phyloP scores from a whole-genome alignment of 345 rosid genomes.

The Ailanthus altissimus region DNA sequence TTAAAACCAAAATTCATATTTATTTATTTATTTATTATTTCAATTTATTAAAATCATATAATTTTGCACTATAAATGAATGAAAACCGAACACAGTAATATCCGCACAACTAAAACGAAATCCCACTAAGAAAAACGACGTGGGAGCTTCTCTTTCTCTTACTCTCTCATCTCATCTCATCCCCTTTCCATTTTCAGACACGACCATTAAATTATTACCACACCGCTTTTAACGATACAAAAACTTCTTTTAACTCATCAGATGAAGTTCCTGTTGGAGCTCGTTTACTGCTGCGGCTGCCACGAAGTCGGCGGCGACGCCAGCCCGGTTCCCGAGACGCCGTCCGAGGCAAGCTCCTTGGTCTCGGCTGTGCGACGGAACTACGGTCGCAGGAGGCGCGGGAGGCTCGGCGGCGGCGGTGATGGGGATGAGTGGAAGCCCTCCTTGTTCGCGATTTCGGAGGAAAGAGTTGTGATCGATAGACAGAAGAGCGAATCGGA shows the following conservation, averaged over 20 bases:
- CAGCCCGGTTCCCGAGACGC: constrained; percentile 14
- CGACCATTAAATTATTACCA: too few species aligned
- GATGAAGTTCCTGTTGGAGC: constrained; percentile 57
- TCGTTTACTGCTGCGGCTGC: constrained; percentile 48
- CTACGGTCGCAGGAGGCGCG: constrained; percentile 29
- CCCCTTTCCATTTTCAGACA: too few species aligned
- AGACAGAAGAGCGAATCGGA: constrained; percentile 16
- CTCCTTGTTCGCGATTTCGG: constrained; percentile 56
- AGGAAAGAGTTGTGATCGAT: constrained; percentile 40
- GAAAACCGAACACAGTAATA: not conserved
- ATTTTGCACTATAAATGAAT: not conserved
- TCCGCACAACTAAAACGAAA: not conserved
- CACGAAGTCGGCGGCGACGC: constrained; percentile 8
- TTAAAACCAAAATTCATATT: too few species aligned
- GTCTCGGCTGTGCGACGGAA: constrained; percentile 9
- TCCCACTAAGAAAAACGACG: not conserved
- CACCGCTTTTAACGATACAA: not conserved
- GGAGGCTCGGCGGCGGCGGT: constrained; percentile 27
- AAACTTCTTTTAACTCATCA: not conserved
- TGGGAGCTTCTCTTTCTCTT: not conserved
- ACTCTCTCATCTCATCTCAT: not conserved
- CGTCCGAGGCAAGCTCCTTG: constrained; percentile 33
- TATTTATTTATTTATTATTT: not conserved
- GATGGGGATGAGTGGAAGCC: constrained; percentile 61
- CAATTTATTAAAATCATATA: not conserved